phyloP scores from a whole-genome alignment of 148 eudicot species.

The Fagopyrum tataricum region DNA sequence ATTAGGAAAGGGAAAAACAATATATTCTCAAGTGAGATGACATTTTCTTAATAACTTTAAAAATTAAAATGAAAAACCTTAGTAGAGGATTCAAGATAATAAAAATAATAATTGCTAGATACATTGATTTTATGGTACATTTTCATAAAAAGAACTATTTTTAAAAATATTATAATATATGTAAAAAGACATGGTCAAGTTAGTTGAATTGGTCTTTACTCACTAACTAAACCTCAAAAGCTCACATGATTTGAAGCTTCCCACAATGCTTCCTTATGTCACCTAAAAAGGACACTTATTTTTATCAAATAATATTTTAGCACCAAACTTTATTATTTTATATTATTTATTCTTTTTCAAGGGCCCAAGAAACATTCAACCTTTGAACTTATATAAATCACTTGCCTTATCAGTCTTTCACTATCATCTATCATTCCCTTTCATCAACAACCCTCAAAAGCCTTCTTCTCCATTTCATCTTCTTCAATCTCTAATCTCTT shows the following conservation, averaged over 20 bases:
- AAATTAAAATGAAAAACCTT: not conserved
- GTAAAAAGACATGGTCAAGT: conserved; percentile 8
- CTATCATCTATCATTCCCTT: conserved; percentile 11
- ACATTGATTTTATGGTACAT: not conserved
- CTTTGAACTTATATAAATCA: not conserved
- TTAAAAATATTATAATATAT: too few species aligned
- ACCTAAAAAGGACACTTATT: not conserved
- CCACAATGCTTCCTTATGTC: conserved; percentile 11
- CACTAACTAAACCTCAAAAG: not conserved
- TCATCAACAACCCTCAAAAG: not conserved
- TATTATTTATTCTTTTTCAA: not conserved
- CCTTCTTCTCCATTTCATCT: too few species aligned
- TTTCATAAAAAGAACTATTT: too few species aligned
- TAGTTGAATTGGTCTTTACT: conserved; percentile 8
- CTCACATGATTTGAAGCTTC: conserved; percentile 12
- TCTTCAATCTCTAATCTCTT: not conserved
- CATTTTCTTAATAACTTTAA: not conserved
- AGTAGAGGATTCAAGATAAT: not conserved
- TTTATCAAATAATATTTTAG: not conserved
- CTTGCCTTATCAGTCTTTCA: conserved; percentile 7
- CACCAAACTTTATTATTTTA: not conserved
- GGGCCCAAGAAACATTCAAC: conserved; percentile 11
- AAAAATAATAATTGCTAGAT: not conserved
- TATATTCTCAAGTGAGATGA: not conserved
- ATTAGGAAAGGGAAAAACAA: not conserved